These are phyloP conservation scores for Senecio squalidus DNA, from an alignment of 140 eudicot genomes.

Conservation along the genomic window DNA sequence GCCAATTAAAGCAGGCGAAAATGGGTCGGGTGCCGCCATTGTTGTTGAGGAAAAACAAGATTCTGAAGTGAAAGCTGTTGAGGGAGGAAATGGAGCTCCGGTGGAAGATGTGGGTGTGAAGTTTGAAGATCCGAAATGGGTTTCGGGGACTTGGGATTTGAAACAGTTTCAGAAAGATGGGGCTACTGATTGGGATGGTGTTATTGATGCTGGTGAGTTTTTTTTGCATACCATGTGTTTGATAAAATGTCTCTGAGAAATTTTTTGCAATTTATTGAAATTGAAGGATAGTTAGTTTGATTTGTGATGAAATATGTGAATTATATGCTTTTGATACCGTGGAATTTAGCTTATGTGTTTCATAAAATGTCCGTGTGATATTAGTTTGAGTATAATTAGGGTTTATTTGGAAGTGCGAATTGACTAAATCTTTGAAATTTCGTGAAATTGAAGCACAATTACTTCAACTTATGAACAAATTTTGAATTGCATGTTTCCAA, in stretches of 20 bases:
- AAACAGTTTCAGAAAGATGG: slow-evolving; percentile 80
- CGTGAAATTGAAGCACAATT: slow-evolving; percentile 1
- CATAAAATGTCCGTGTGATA: background rate
- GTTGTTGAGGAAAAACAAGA: slow-evolving; percentile 47
- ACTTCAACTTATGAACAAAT: background rate
- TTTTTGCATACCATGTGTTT: slow-evolving; percentile 7
- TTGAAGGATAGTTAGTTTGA: too few relatives aligned
- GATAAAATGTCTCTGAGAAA: slow-evolving; percentile 2
- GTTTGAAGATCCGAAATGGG: slow-evolving; percentile 79
- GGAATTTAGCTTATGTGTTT: too few relatives aligned
- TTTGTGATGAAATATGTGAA: too few relatives aligned
- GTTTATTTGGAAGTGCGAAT: slow-evolving; percentile 3
- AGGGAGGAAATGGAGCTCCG: slow-evolving; percentile 63
- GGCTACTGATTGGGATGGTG: slow-evolving; percentile 85
- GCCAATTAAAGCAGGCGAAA: slow-evolving; percentile 44
- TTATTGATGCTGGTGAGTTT: slow-evolving; percentile 94
- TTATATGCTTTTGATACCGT: too few relatives aligned
- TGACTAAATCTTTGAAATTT: background rate
- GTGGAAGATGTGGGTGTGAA: slow-evolving; percentile 29
- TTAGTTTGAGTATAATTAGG: slow-evolving; percentile 7
- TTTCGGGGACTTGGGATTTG: slow-evolving; percentile 92
- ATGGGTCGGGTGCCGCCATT: slow-evolving; percentile 52
- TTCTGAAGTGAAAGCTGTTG: slow-evolving; percentile 23
- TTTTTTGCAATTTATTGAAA: too few relatives aligned
- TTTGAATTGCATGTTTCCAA: background rate